phyloP scores from a whole-genome alignment of 2,329 filamentous ascomycete species.

The Metarhizium sp. region DNA sequence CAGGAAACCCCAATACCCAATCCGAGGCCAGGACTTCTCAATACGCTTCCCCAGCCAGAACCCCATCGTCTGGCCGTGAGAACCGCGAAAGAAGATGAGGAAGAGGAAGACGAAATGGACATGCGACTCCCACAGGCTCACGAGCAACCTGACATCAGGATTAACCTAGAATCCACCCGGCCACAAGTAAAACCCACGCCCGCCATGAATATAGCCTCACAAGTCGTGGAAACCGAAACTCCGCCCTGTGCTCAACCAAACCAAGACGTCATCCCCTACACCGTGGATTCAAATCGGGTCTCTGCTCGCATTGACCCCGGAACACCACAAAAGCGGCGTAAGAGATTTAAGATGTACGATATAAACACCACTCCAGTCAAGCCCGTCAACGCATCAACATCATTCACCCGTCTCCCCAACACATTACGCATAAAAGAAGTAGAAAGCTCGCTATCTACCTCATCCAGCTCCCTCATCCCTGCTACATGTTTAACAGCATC shows the following conservation, averaged over 20 bases:
- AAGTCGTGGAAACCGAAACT: conserved; percentile 15
- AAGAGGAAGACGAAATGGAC: conserved; percentile 27
- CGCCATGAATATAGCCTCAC: background rate
- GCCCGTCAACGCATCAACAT: background rate
- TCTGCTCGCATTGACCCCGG: background rate
- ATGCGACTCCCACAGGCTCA: conserved; percentile 22
- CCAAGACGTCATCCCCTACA: conserved; percentile 13
- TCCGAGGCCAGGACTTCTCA: background rate
- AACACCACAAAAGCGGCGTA: conserved; percentile 6
- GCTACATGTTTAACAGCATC: conserved; percentile 10
- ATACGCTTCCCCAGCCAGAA: background rate
- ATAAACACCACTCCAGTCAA: conserved; percentile 9
- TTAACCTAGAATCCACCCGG: conserved; percentile 17
- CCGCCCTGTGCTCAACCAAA: conserved; percentile 24
- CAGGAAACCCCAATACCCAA: conserved; percentile 14
- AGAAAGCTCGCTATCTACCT: conserved; percentile 16
- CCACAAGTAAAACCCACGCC: conserved; percentile 9
- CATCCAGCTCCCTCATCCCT: conserved; percentile 21
- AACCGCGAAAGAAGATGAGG: conserved; percentile 4
- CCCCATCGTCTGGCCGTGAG: background rate
- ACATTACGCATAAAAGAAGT: conserved; percentile 9
- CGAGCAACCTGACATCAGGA: conserved; percentile 7
- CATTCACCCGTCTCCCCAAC: conserved; percentile 12
- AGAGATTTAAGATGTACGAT: conserved; percentile 17
- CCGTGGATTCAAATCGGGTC: conserved; percentile 3